phyloP scores from a whole-genome alignment of 164 flowering plant species.

The Dillenia turbinata region DNA sequence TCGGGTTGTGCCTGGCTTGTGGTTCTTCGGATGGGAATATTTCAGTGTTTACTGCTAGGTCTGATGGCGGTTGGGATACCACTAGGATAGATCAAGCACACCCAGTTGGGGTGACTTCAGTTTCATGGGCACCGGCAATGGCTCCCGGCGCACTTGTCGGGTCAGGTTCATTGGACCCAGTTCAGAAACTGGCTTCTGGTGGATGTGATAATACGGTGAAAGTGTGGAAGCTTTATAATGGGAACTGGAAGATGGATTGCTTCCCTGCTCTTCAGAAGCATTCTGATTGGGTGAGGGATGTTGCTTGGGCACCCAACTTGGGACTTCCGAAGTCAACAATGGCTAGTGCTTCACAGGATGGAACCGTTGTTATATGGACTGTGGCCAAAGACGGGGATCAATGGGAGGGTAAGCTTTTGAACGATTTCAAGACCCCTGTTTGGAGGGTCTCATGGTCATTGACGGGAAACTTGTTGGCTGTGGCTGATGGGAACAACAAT shows the following conservation, averaged over 20 bases:
- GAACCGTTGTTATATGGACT: slow-evolving; percentile 48
- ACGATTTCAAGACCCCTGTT: slow-evolving; percentile 44
- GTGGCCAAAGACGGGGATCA: slow-evolving; percentile 45
- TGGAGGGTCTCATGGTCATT: slow-evolving; percentile 60
- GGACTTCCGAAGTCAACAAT: slow-evolving; percentile 55
- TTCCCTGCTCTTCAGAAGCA: slow-evolving; percentile 54
- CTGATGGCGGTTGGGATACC: slow-evolving; percentile 50
- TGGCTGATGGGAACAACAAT: slow-evolving; percentile 43
- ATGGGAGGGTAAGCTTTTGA: slow-evolving; percentile 49
- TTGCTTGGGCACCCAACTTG: slow-evolving; percentile 56
- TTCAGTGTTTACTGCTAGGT: slow-evolving; percentile 38
- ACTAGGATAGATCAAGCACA: slow-evolving; percentile 44
- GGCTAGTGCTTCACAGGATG: slow-evolving; percentile 56
- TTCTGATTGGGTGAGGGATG: slow-evolving; percentile 53
- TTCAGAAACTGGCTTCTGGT: slow-evolving; percentile 47
- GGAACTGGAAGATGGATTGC: slow-evolving; percentile 53
- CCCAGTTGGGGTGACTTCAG: slow-evolving; percentile 53
- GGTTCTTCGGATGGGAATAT: slow-evolving; percentile 55
- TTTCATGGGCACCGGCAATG: slow-evolving; percentile 48
- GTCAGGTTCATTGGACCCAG: slow-evolving; percentile 28
- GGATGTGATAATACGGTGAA: slow-evolving; percentile 52
- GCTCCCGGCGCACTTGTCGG: slow-evolving; percentile 47
- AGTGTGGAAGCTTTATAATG: slow-evolving; percentile 47
- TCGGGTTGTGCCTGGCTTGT: slow-evolving; percentile 47
- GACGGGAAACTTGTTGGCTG: slow-evolving; percentile 51